Percentiles rank a stretch among this genome's conserved stretches.
Evolutionary conservation across 1,139 yeast species (phyloP).

Genomic region (Kluyveromyces sp.): DNA sequence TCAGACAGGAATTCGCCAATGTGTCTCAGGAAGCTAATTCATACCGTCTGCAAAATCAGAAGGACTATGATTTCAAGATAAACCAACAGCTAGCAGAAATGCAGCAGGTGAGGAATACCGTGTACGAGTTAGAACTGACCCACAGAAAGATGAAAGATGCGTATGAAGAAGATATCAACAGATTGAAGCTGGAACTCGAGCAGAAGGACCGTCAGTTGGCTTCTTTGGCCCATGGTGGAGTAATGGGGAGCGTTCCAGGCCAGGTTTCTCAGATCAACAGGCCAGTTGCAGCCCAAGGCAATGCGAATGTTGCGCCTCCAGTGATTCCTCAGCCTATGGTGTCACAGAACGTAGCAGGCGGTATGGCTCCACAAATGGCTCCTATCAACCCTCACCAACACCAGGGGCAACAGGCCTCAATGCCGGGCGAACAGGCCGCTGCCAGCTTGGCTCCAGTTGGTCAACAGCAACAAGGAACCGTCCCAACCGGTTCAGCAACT

Average conservation of each 20-base stretch:
- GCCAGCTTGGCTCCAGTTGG: slow-evolving; percentile 1
- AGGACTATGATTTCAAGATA: slow-evolving; percentile 84
- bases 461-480: slow-evolving; percentile 11
- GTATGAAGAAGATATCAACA: slow-evolving; percentile 84
- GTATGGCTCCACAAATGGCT: slow-evolving; percentile 6
- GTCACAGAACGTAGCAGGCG: background rate
- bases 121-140: slow-evolving; percentile 87
- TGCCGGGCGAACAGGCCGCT: slow-evolving; percentile 1
- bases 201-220: slow-evolving; percentile 57
- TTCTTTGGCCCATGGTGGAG: slow-evolving; percentile 24
- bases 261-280: slow-evolving; percentile 5
- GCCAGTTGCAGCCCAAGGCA: slow-evolving; percentile 1
- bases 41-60: slow-evolving; percentile 78
- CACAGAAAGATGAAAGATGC: slow-evolving; percentile 94
- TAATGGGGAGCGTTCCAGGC: slow-evolving; percentile 3
- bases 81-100: slow-evolving; percentile 90
- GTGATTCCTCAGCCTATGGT: slow-evolving; percentile 6
- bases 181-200: slow-evolving; percentile 81
- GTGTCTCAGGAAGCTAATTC: slow-evolving; percentile 82
- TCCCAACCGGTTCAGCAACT: background rate
- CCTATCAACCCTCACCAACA: slow-evolving; percentile 6
- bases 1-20: slow-evolving; percentile 84
- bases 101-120: slow-evolving; percentile 91
- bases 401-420: background rate
- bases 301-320: slow-evolving; percentile 2